Evolutionary conservation across 2,329 filamentous ascomycete genomes (phyloP).

Genomic region (Fusarium sp.): DNA sequence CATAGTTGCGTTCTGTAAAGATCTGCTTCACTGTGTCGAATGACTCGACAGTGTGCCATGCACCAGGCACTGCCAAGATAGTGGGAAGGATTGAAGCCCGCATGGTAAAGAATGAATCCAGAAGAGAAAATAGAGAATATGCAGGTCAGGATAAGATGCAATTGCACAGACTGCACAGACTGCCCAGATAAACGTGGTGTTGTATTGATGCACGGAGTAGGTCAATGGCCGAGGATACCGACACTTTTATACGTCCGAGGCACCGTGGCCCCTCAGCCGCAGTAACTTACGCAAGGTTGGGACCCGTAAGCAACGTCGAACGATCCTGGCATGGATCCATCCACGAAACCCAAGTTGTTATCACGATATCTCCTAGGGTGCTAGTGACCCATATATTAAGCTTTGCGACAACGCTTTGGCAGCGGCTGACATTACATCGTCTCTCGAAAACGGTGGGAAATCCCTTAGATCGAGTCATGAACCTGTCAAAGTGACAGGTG

Average conservation of each 20-base stretch:
- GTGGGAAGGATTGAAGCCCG: conserved; percentile 22
- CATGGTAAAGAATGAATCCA: background rate
- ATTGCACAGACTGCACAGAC: background rate
- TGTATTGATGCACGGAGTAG: background rate
- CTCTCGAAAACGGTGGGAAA: background rate
- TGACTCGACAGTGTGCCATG: conserved; percentile 32
- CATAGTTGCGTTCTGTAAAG: background rate
- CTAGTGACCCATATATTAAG: background rate
- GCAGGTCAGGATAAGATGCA: background rate
- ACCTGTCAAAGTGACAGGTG: background rate
- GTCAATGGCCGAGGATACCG: background rate
- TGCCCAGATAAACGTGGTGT: background rate
- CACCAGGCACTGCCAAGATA: conserved; percentile 32
- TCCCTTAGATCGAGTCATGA: background rate
- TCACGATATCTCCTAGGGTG: too few species aligned
- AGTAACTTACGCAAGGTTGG: too few species aligned
- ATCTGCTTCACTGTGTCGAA: conserved; percentile 6
- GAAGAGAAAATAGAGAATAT: too few species aligned
- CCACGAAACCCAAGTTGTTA: too few species aligned
- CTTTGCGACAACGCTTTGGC: background rate
- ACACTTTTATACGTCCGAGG: too few species aligned
- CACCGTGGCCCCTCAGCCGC: too few species aligned
- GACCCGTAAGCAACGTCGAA: too few species aligned
- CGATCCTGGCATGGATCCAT: too few species aligned
- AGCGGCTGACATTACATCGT: background rate